Conservation (phyloP, 768 basidiomycete genomes). For the Ramaria sp. region DNA sequence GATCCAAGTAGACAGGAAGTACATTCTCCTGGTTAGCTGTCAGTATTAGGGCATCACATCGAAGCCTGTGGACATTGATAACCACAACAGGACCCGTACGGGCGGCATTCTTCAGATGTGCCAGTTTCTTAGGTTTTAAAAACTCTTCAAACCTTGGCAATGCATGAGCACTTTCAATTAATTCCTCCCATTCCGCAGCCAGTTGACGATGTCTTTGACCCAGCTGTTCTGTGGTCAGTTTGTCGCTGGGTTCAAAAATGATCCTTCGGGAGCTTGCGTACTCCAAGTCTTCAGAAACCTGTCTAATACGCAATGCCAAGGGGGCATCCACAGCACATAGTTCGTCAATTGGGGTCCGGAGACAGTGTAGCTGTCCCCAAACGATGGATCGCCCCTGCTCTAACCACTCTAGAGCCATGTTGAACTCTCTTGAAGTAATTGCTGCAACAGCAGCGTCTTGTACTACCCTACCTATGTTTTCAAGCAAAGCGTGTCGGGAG, state of each 20-base stretch:
- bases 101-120: constrained; percentile 19
- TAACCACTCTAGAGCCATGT: constrained; percentile 18
- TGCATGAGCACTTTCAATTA: constrained; percentile 20
- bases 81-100: constrained; percentile 27
- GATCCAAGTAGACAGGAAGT: constrained; percentile 10
- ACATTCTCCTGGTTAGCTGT: not conserved
- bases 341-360: constrained; percentile 18
- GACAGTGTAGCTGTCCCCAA: constrained; percentile 19
- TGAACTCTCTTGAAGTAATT: not conserved
- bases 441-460: not conserved
- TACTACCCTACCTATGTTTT: not conserved
- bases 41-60: constrained; percentile 32
- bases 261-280: not conserved
- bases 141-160: constrained; percentile 24
- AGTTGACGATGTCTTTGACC: constrained; percentile 5
- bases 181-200: constrained; percentile 9
- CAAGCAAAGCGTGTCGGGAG: not conserved
- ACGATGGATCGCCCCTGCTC: constrained; percentile 20
- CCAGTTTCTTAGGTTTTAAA: constrained; percentile 16
- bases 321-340: constrained; percentile 8
- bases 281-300: not conserved
- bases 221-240: not conserved
- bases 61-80: constrained; percentile 21
- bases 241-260: not conserved
- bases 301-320: constrained; percentile 7